These are phyloP conservation scores for Xylaria sp. DNA, from an alignment of 2,329 filamentous ascomycete species.

Conservation along the genomic window DNA sequence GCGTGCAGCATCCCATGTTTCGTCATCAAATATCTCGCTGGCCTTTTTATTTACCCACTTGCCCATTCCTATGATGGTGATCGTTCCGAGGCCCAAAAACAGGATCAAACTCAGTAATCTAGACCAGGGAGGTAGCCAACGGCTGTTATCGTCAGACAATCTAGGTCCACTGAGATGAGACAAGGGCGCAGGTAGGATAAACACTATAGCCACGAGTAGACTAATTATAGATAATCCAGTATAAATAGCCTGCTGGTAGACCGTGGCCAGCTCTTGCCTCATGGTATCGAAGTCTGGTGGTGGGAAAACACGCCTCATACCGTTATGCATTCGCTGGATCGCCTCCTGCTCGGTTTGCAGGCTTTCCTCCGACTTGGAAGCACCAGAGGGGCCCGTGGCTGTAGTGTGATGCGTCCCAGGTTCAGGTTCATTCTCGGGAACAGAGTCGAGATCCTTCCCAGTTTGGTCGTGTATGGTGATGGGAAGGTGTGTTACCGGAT, in stretches of 20 bases:
- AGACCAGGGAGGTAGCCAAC: constrained; percentile 34
- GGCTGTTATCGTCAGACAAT: constrained; percentile 2
- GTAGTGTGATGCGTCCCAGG: constrained; percentile 52
- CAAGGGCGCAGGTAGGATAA: constrained; percentile 43
- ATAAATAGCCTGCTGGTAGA: constrained; percentile 51
- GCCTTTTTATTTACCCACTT: constrained; percentile 72
- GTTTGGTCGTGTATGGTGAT: constrained; percentile 76
- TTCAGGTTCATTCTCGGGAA: constrained; percentile 50
- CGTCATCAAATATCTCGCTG: constrained; percentile 71
- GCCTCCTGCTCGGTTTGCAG: constrained; percentile 51
- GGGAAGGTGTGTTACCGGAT: constrained; percentile 77
- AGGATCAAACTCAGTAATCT: constrained; percentile 41
- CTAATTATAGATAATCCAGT: constrained; percentile 51
- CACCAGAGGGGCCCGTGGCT: constrained; percentile 52
- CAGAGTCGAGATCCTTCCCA: constrained; percentile 64
- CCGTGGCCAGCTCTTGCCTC: constrained; percentile 46
- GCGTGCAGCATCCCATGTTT: constrained; percentile 74
- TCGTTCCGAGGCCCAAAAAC: constrained; percentile 44
- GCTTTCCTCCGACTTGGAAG: constrained; percentile 54
- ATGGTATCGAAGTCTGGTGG: constrained; percentile 59
- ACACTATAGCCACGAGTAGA: constrained; percentile 41
- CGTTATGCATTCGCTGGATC: constrained; percentile 53
- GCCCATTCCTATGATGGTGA: constrained; percentile 58
- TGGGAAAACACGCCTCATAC: constrained; percentile 58
- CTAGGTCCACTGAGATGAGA: constrained; percentile 21